Base-by-base conservation (phyloP, 1,284 basidiomycete genomes). In the Malassezia restricta region DNA sequence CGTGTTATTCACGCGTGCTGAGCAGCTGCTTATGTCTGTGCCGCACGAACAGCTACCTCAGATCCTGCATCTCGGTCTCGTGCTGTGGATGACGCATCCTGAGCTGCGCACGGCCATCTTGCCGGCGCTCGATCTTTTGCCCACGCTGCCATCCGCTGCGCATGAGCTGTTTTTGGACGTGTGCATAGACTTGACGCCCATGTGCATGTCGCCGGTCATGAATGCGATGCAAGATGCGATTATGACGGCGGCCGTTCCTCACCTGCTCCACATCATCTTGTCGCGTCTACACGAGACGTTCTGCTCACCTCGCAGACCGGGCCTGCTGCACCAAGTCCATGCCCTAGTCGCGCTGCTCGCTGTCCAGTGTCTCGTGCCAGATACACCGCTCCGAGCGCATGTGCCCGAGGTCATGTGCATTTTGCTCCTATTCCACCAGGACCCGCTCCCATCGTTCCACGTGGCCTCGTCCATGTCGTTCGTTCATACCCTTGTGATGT, bases 171-270 rank as follows among this genome's bases (percentile, higher is more conserved):
- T 50, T 15, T n/a, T 43, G 27, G 28, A 44, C 9, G 49, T 40
- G 30, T 50, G 49, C 40, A 1, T 50, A 2, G 49, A 38, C 14
- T n/a, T 38, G 6, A 39, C 42, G 42, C 42, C 49, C 2, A 39
- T n/a, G 27, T 14, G 8, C 12, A 28, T 3, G 15, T 35, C 49
- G 8, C 14, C 8, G 4, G 20, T 43, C 8, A 27, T 43, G 28
- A 20, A 50, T 43, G 24, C 49, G 37, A 38, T 44, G 11, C 49
- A 44, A 27, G 49, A 43, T 30, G 43, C 49, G n/a, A 31, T 43
- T n/a, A 28, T 38, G 14, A 40, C 42, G 15, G 42, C 40, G 12
- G 31, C 41, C 6, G 5, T 32, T 6, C 41, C 42, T 2, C 28
- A 17, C 15, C 37, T 50, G 28, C 49, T 39, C 28, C 3, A 6